Percentiles rank a stretch among this genome's conserved stretches.
Conservation (phyloP, 2,329 filamentous ascomycete species). For the Claviceps paspali region DNA sequence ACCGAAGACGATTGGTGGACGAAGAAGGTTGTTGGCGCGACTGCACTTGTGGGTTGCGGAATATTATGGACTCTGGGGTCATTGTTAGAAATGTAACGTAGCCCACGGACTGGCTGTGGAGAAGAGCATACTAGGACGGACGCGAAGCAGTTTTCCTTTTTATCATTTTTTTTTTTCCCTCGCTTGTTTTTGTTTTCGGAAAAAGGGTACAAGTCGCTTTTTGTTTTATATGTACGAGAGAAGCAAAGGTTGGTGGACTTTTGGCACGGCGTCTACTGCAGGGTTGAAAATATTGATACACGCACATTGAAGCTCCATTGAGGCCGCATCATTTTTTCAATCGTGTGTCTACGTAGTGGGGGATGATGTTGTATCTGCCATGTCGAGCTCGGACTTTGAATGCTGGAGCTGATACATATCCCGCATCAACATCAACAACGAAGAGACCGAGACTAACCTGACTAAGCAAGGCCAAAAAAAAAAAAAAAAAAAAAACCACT, state of each 20-base stretch:
- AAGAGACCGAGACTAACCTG: too few species aligned
- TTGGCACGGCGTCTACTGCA: background rate
- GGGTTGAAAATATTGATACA: background rate
- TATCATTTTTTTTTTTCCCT: background rate
- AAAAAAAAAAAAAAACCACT: too few species aligned
- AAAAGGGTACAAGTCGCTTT: background rate
- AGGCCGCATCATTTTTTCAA: too few species aligned
- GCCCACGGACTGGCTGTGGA: background rate
- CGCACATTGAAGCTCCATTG: background rate
- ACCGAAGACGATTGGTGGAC: conserved; percentile 53
- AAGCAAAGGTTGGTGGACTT: background rate
- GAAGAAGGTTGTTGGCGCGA: conserved; percentile 48
- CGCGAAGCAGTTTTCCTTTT: background rate
- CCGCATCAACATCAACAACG: too few species aligned
- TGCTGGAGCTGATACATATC: too few species aligned
- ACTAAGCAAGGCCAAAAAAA: too few species aligned
- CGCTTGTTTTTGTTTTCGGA: background rate
- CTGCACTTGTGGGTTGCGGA: conserved; percentile 45
- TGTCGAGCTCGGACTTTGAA: too few species aligned
- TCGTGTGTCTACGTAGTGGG: too few species aligned
- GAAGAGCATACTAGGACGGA: background rate
- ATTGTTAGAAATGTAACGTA: conserved; percentile 24
- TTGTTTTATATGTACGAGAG: too few species aligned
- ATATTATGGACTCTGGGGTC: conserved; percentile 43
- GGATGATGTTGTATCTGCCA: too few species aligned